phyloP scores from a whole-genome alignment of 2,329 filamentous ascomycete species.

The Fusarium xyrophilum region DNA sequence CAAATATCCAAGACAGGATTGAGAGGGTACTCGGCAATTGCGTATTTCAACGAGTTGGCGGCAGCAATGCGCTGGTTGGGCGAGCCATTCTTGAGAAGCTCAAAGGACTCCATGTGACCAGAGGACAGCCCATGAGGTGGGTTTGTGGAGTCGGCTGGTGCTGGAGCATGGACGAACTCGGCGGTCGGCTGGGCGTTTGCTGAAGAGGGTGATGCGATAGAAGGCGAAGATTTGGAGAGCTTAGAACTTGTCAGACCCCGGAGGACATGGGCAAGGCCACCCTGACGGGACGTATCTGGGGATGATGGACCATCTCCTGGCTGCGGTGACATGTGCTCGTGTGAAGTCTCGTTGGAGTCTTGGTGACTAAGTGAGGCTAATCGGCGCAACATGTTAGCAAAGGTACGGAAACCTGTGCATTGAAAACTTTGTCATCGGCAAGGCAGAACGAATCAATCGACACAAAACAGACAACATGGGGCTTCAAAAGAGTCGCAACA shows the following conservation, averaged over 20 bases:
- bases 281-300: conserved; percentile 61
- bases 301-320: conserved; percentile 63
- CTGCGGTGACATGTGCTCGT: conserved; percentile 66
- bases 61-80: conserved; percentile 63
- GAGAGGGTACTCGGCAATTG: conserved; percentile 65
- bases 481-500: conserved; percentile 15
- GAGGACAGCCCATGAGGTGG: conserved; percentile 54
- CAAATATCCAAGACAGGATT: conserved; percentile 68
- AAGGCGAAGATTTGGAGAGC: conserved; percentile 58
- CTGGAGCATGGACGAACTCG: conserved; percentile 54
- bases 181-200: conserved; percentile 50
- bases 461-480: conserved; percentile 24
- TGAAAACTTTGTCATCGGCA: conserved; percentile 38
- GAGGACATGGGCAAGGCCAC: conserved; percentile 69
- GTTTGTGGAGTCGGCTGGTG: conserved; percentile 47
- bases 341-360: conserved; percentile 38
- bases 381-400: conserved; percentile 43
- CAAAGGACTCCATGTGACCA: conserved; percentile 62
- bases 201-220: conserved; percentile 52
- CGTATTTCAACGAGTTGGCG: conserved; percentile 62
- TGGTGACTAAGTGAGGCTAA: conserved; percentile 40
- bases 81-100: conserved; percentile 60
- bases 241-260: conserved; percentile 66
- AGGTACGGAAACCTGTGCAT: conserved; percentile 33
- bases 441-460: conserved; percentile 26